Evolutionary conservation across 2,329 filamentous ascomycete genomes (phyloP).

Genomic region (Cladosporium oxysporum): DNA sequence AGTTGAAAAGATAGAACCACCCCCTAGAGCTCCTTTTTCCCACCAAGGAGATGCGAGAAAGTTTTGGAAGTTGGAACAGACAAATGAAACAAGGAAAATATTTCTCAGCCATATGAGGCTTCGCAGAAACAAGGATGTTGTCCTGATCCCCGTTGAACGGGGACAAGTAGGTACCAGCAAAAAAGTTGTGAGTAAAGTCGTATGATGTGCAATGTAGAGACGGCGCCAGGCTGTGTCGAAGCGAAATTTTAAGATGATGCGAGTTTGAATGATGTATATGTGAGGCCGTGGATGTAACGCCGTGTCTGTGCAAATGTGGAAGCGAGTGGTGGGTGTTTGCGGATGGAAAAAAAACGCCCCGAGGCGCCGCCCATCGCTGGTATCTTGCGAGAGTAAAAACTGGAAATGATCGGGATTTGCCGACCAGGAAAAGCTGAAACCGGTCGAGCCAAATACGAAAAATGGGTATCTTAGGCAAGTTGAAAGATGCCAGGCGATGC

Average conservation of each 20-base stretch:
- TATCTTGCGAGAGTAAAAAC: slow-evolving; percentile 6
- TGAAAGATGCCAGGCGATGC: slow-evolving; percentile 17
- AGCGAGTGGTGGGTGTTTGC: slow-evolving; percentile 6
- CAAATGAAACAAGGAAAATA: not conserved
- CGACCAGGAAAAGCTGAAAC: slow-evolving; percentile 6
- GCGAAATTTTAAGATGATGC: not conserved
- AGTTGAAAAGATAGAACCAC: not conserved
- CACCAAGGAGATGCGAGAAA: not conserved
- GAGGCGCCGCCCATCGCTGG: slow-evolving; percentile 2
- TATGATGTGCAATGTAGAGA: slow-evolving; percentile 10
- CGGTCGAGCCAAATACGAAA: slow-evolving; percentile 14
- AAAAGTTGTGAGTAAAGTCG: not conserved
- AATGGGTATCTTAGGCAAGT: slow-evolving; percentile 16
- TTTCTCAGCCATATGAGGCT: not conserved
- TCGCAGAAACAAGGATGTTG: not conserved
- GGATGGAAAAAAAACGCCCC: not conserved
- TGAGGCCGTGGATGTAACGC: slow-evolving; percentile 7
- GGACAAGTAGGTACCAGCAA: not conserved
- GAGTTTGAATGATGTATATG: slow-evolving; percentile 5
- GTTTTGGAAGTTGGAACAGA: not conserved
- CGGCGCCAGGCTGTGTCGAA: slow-evolving; percentile 21
- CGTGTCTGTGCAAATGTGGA: slow-evolving; percentile 8
- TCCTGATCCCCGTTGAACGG: not conserved
- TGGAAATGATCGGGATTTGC: slow-evolving; percentile 6
- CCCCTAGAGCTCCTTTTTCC: not conserved